Base-by-base conservation (phyloP, 1,284 basidiomycete genomes). In the Apiotrichum sp. region DNA sequence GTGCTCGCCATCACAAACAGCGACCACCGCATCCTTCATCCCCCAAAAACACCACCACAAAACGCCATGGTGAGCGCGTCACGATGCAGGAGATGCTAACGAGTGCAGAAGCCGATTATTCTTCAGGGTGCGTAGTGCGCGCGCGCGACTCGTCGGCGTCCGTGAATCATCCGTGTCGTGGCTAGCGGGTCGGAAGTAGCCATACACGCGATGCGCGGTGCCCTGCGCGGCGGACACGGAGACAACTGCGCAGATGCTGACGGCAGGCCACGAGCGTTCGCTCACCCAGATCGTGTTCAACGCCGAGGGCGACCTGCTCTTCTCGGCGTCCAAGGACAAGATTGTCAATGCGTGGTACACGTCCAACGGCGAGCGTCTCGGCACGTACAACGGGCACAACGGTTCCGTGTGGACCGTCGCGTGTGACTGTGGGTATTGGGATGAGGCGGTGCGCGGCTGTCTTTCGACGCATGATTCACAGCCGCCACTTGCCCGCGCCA, bases 201-300 rank as follows among this genome's bases (percentile, higher is more conserved):
- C 22, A 22, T 22, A 22, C 22, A 22, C 22, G 22, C 22, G 22
- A 22, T 22, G 22, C 22, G 22, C 22, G 22, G 22, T 22, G 22
- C 22, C 22, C 22, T 22, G 22, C 22, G 22, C 22, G 22, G 22
- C 22, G 22, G 22, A 22, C 22, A 22, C 22, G 22, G 22, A 22
- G 22, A 22, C 22, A 22, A 22, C 22, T 22, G 22, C 22, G 22
- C 22, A 22, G 22, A 22, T 22, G 22, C 22, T 22, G 22, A 22
- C 22, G 22, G 22, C 76, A 87, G 93, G 95, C 65, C 95, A 98
- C 80, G 93, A 98, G 81, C 91, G 95, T 70, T 90, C 96, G 58
- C 81, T 98, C 71, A 97, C 93, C n/a, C 91, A 95, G 78, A 87
- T 92, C 81, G 89, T 88, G 79, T 91, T 93, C 83, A 98, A 98